Evolutionary conservation across 2,329 filamentous ascomycete genomes (phyloP).

Genomic region (Calonectria pauciramosa): DNA sequence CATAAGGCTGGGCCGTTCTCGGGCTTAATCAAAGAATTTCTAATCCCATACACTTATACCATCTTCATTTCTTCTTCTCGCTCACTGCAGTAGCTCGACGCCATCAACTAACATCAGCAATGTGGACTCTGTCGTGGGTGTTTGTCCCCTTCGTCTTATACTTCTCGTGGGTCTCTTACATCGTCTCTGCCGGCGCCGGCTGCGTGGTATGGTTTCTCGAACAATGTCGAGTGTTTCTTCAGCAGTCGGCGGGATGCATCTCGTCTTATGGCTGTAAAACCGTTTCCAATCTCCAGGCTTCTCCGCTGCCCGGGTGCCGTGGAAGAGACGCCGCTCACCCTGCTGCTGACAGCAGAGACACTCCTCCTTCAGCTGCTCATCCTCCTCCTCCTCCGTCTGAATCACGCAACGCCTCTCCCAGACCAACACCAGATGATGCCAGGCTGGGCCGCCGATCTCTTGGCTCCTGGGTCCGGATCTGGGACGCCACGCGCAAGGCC

Average conservation of each 20-base stretch:
- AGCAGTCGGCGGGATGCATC: background rate
- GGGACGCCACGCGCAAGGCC: background rate
- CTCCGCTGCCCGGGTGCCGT: background rate
- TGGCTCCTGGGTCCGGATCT: background rate
- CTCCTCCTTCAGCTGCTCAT: background rate
- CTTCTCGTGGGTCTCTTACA: slow-evolving; percentile 3
- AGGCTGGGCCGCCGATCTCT: background rate
- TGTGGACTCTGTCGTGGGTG: slow-evolving; percentile 10
- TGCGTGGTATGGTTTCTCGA: background rate
- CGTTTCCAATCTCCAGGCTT: background rate
- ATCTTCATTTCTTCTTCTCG: background rate
- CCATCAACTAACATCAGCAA: background rate
- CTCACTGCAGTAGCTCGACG: background rate
- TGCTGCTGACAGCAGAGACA: background rate
- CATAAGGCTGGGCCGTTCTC: background rate
- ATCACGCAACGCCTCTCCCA: background rate
- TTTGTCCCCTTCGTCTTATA: slow-evolving; percentile 3
- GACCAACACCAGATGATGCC: background rate
- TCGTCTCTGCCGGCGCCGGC: background rate
- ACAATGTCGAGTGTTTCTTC: background rate
- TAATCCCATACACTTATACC: background rate
- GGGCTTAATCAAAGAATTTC: slow-evolving; percentile 2
- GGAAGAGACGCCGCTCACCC: background rate
- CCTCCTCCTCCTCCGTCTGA: background rate
- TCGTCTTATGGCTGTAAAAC: background rate